phyloP scores from a whole-genome alignment of 2,329 filamentous ascomycete genomes.

The Apiospora koreana region DNA sequence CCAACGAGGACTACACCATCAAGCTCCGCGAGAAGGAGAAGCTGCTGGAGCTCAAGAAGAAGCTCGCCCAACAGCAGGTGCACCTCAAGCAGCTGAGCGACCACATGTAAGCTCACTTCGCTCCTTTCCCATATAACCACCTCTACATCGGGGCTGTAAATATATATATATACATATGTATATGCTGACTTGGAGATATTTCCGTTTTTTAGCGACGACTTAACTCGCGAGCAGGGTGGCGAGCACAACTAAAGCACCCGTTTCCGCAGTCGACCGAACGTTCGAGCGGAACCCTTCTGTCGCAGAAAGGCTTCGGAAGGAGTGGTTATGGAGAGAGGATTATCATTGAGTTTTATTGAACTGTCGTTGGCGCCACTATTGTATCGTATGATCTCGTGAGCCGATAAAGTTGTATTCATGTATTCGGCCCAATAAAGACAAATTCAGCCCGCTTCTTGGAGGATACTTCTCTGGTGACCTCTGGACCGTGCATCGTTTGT shows the following conservation, averaged over 20 bases:
- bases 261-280: background rate
- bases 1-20: constrained; percentile 83
- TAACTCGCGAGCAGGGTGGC: constrained; percentile 72
- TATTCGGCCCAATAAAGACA: constrained; percentile 6
- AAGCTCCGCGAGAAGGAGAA: constrained; percentile 87
- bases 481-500: background rate
- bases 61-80: constrained; percentile 74
- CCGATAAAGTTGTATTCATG: background rate
- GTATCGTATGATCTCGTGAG: background rate
- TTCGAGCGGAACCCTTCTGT: background rate
- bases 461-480: background rate
- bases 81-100: constrained; percentile 84
- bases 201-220: constrained; percentile 62
- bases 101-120: constrained; percentile 69
- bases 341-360: background rate
- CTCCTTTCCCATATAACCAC: background rate
- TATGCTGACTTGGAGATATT: constrained; percentile 14
- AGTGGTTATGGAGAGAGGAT: background rate
- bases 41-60: constrained; percentile 74
- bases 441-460: background rate
- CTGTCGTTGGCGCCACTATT: background rate
- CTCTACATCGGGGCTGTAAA: background rate
- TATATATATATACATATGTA: too few relatives aligned
- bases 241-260: constrained; percentile 56
- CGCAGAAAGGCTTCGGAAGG: too few relatives aligned